phyloP scores from a whole-genome alignment of 2,329 filamentous ascomycete species.

The Neofusicoccum sp. region DNA sequence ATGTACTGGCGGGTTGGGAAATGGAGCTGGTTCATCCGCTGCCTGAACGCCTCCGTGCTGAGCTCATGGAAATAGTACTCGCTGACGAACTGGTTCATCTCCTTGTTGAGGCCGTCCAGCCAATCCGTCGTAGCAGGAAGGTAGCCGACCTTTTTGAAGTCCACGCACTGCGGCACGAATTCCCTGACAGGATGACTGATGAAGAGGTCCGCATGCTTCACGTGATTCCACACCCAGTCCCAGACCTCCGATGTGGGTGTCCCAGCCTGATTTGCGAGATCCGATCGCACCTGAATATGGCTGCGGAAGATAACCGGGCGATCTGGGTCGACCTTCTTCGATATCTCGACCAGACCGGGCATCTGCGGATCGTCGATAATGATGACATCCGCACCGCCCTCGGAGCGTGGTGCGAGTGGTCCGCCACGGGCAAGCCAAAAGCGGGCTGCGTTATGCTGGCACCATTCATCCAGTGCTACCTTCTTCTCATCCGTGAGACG shows the following conservation, averaged over 20 bases:
- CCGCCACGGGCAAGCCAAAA: slow-evolving; percentile 72
- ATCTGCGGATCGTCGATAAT: slow-evolving; percentile 83
- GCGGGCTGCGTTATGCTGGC: slow-evolving; percentile 67
- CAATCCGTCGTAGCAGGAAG: slow-evolving; percentile 81
- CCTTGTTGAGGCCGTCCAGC: slow-evolving; percentile 79
- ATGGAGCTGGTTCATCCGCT: slow-evolving; percentile 59
- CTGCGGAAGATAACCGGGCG: slow-evolving; percentile 77
- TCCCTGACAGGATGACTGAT: slow-evolving; percentile 76
- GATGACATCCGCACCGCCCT: slow-evolving; percentile 74
- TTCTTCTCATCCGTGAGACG: slow-evolving; percentile 64
- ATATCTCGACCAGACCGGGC: slow-evolving; percentile 72
- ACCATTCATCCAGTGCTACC: slow-evolving; percentile 66
- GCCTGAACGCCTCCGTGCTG: slow-evolving; percentile 59
- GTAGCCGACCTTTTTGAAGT: slow-evolving; percentile 66
- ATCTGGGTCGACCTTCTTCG: slow-evolving; percentile 68
- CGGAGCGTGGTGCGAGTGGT: slow-evolving; percentile 61
- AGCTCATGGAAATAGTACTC: slow-evolving; percentile 75
- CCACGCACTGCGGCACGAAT: slow-evolving; percentile 71
- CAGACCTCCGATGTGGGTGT: slow-evolving; percentile 72
- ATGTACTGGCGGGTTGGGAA: slow-evolving; percentile 69
- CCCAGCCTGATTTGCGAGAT: slow-evolving; percentile 62
- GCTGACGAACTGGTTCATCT: slow-evolving; percentile 66
- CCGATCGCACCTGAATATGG: slow-evolving; percentile 78
- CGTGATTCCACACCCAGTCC: slow-evolving; percentile 71
- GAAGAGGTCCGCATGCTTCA: slow-evolving; percentile 71